These are phyloP conservation scores for Mortierella sp. DNA, from an alignment of 371 early-diverging fungal species.

Conservation along the genomic window DNA sequence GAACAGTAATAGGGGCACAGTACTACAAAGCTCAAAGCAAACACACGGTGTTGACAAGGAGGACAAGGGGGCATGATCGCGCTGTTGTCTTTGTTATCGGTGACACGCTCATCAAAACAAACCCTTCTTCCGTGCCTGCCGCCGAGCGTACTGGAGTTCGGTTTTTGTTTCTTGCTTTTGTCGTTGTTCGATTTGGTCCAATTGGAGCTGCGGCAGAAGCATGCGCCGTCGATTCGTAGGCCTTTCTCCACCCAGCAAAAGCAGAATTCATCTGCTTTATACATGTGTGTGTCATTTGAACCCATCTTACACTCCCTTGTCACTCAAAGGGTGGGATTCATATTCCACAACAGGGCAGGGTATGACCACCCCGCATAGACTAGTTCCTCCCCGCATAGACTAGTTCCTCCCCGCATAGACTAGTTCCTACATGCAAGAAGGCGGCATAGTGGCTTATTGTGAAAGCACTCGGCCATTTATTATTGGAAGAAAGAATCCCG, in stretches of 20 bases:
- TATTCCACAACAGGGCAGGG: too few species aligned
- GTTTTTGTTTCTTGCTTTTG: background rate
- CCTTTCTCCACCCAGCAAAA: background rate
- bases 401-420: too few species aligned
- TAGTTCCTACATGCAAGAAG: too few species aligned
- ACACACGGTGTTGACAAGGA: background rate
- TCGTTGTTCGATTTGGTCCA: background rate
- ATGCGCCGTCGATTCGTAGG: background rate
- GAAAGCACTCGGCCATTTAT: too few species aligned
- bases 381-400: too few species aligned
- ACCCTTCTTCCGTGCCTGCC: background rate
- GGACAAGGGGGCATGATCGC: background rate
- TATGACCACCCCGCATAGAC: too few species aligned
- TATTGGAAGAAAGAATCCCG: too few species aligned
- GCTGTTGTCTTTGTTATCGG: background rate
- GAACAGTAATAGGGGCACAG: background rate
- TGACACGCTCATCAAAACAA: background rate
- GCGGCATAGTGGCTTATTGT: too few species aligned
- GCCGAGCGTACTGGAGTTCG: background rate
- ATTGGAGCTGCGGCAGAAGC: background rate
- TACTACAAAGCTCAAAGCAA: background rate
- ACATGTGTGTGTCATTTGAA: background rate
- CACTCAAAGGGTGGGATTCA: too few species aligned
- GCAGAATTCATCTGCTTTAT: background rate
- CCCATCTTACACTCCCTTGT: background rate